Base-by-base conservation (phyloP, 176 grass and related monocot species). In the Bothriochloa decipiens region DNA sequence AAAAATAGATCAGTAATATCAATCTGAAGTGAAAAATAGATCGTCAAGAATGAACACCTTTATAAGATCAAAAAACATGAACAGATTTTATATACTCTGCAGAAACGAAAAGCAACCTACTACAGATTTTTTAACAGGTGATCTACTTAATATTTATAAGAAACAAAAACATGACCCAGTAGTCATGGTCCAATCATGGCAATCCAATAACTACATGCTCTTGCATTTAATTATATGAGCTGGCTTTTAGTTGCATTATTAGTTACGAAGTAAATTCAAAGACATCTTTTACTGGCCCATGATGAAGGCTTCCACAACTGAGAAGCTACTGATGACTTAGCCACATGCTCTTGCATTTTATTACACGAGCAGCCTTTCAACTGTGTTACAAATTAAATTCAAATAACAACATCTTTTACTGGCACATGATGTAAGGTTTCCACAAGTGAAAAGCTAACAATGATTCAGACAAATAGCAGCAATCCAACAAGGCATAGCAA, bases 261-360 rank as follows among this genome's bases (percentile, higher is more conserved):
- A 61, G 8, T 70, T 57, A 55, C 37, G 25, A 28, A 33, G 7
- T 70, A 41, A n/a, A 3, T 77, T 35, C 16, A 62, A 29, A 76
- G 10, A 7, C 39, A 82, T 28, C 69, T 82, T 61, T n/a, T 27
- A 47, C 37, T 82, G 20, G 7, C 76, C 26, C 68, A 82, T 74
- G 72, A 70, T 61, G 45, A 82, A 72, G 35, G 37, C 76, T 57
- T 32, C 25, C 25, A 22, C 36, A 63, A 65, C 17, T 65, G 16
- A 49, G 16, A 81, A 75, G 41, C 17, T 57, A 70, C 52, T 55
- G 25, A 33, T 49, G 46, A 49, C 46, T 16, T 83, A 41, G 25
- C 65, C 62, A 78, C 7, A 72, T 53, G 45, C 33, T 61, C 29
- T 64, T 43, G 41, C 50, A 72, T 37, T 83, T 70, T 79, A 13